These are phyloP conservation scores for Lodderomyces beijingensis DNA, from an alignment of 1,139 yeast genomes.

Conservation along the genomic window DNA sequence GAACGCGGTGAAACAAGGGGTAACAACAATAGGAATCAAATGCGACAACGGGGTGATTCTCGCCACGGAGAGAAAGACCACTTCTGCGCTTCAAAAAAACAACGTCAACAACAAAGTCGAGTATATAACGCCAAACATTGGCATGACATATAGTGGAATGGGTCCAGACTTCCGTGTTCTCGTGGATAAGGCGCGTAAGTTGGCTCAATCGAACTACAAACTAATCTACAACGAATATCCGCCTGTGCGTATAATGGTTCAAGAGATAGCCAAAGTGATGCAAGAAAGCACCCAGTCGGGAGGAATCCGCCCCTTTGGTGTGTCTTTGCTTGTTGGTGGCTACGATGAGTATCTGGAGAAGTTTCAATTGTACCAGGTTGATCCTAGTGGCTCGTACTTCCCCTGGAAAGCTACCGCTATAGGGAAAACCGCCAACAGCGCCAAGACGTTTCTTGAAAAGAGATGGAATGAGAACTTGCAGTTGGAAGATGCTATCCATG, in stretches of 20 bases:
- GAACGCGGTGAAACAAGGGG: conserved; percentile 97
- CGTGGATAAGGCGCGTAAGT: conserved; percentile 88
- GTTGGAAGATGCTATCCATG: conserved; percentile 96
- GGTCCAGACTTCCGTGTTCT: conserved; percentile 97
- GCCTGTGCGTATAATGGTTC: conserved; percentile 90
- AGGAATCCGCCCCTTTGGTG: conserved; percentile 98
- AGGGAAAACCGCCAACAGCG: conserved; percentile 91
- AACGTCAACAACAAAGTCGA: conserved; percentile 80
- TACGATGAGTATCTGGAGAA: conserved; percentile 74
- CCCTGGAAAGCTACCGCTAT: conserved; percentile 99
- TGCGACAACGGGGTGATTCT: conserved; percentile 95
- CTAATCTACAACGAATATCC: conserved; percentile 95
- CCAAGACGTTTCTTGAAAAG: conserved; percentile 94
- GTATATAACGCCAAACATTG: conserved; percentile 88
- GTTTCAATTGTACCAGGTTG: conserved; percentile 90
- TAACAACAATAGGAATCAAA: conserved; percentile 92
- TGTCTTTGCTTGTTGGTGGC: conserved; percentile 90
- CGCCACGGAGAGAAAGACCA: conserved; percentile 92
- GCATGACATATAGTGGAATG: conserved; percentile 97
- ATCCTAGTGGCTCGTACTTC: conserved; percentile 96
- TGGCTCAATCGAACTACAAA: conserved; percentile 90
- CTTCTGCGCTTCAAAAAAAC: conserved; percentile 70
- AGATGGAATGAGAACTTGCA: conserved; percentile 98
- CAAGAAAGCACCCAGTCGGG: conserved; percentile 98
- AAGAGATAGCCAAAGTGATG: conserved; percentile 93